Conservation (phyloP, 2,329 filamentous ascomycete genomes). For the Aspergillus sp. region DNA sequence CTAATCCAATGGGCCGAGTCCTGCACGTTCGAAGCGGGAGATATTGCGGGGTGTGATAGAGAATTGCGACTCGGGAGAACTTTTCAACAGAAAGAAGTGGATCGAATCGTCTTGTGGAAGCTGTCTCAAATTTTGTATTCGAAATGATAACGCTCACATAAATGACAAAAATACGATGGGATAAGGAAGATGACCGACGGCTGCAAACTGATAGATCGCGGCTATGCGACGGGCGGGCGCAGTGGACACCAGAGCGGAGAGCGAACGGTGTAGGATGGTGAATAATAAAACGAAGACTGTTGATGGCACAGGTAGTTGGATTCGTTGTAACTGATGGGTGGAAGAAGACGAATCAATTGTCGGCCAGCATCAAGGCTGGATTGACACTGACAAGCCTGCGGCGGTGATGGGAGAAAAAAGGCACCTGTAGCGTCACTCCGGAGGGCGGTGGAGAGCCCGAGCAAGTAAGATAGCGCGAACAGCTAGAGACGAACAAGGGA, state of each 20-base stretch:
- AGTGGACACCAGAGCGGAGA: constrained; percentile 9
- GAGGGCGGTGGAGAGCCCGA: constrained; percentile 2
- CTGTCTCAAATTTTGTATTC: constrained; percentile 5
- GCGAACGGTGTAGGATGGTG: neutral
- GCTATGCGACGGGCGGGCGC: constrained; percentile 17
- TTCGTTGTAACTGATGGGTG: neutral
- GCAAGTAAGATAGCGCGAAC: neutral
- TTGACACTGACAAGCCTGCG: constrained; percentile 1
- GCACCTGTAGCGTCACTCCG: constrained; percentile 5
- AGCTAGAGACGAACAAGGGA: neutral
- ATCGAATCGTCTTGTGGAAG: constrained; percentile 17
- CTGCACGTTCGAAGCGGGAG: constrained; percentile 1
- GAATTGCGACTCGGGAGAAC: constrained; percentile 11
- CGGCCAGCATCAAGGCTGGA: constrained; percentile 3
- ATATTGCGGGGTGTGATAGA: constrained; percentile 10
- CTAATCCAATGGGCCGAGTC: neutral
- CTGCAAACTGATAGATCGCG: constrained; percentile 11
- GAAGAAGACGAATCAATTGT: constrained; percentile 8
- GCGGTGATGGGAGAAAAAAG: constrained; percentile 5
- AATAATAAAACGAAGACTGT: neutral
- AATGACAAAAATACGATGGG: constrained; percentile 1
- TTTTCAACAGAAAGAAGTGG: neutral
- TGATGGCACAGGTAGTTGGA: neutral
- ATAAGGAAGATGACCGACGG: constrained; percentile 4
- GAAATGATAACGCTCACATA: constrained; percentile 8